Evolutionary conservation across 169 alveolate species (phyloP), one percentile per base, ranked within the genome.

Genomic region (Babesia ovis): DNA sequence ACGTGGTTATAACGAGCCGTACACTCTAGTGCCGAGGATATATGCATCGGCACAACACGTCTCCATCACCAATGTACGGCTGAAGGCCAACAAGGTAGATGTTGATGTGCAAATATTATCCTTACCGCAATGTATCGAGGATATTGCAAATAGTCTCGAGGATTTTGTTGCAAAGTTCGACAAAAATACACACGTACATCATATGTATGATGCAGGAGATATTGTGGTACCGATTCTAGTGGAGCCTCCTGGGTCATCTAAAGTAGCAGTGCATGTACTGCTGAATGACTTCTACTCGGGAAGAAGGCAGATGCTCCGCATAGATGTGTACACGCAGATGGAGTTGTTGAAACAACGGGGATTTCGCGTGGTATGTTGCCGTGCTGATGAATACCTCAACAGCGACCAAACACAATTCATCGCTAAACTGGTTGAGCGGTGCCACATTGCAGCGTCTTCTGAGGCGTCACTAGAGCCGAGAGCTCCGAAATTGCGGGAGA

Each of bases 251-350:
- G 43, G 45, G 4, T 20, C 20, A 31, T n/a, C 11, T 12, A 50
- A 42, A 43, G 86, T 61, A 25, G 71, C 73, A 0, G 75, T 77
- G 39, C 73, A 46, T 2, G 62, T 57, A 29, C 54, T 77, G 16
- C 22, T 77, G 45, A 72, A 77, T 35, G 86, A 77, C 67, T 77
- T 66, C 45, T 77, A 77, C 66, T 54, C 58, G 18, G 73, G 77
- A 42, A 59, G 31, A 20, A 32, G 66, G 22, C 70, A 57, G 35
- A 77, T 77, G 86, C 71, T 77, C 29, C 46, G 69, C 4, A 20
- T 68, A 14, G 73, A 64, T 50, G 72, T 51, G 12, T 77, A 57
- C 42, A 43, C 75, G 27, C 86, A 77, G 54, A 68, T 77, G 1
- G 67, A 34, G 45, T 43, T 77, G 23, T 27, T 77, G 56, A 60